A percentile compares a stretch with the other conserved stretches of the same genome.
These are phyloP conservation scores for Aspergillus quadricinctus DNA, from an alignment of 2,329 filamentous ascomycete genomes.

Conservation along the genomic window DNA sequence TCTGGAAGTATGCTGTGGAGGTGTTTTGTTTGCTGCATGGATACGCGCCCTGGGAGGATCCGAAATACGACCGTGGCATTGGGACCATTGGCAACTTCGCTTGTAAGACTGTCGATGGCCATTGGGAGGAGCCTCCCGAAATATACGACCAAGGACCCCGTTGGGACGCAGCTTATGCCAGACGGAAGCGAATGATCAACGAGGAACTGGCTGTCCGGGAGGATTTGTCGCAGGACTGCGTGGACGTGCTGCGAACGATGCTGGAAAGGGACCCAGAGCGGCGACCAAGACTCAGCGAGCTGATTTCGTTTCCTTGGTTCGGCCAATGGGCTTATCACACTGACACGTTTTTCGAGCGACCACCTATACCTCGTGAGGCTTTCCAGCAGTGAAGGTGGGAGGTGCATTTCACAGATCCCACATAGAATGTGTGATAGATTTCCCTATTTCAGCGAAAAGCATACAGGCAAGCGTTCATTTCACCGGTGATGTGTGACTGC, in stretches of 20 bases:
- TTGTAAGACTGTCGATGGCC: neutral
- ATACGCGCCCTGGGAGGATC: conserved; percentile 29
- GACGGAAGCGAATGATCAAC: conserved; percentile 22
- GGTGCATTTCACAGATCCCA: neutral
- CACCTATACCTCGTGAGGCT: neutral
- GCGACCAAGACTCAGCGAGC: conserved; percentile 20
- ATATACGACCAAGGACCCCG: neutral
- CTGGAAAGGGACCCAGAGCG: conserved; percentile 18
- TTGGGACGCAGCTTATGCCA: conserved; percentile 1
- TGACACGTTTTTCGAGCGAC: neutral
- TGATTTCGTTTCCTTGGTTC: conserved; percentile 27
- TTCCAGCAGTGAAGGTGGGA: neutral
- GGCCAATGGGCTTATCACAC: conserved; percentile 9
- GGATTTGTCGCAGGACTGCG: conserved; percentile 27
- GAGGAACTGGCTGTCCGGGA: conserved; percentile 23
- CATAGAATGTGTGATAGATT: neutral
- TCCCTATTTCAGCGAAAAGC: neutral
- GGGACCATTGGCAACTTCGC: neutral
- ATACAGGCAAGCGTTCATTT: neutral
- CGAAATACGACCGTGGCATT: conserved; percentile 5
- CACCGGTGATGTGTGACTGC: neutral
- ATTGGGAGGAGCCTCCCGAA: neutral
- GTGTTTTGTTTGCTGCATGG: conserved; percentile 30
- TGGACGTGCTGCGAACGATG: conserved; percentile 23
- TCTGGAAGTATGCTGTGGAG: conserved; percentile 27